Percentiles rank a stretch among this genome's conserved stretches.
These are phyloP conservation scores for Trametes hirsuta DNA, from an alignment of 1,284 basidiomycete species.

Conservation along the genomic window DNA sequence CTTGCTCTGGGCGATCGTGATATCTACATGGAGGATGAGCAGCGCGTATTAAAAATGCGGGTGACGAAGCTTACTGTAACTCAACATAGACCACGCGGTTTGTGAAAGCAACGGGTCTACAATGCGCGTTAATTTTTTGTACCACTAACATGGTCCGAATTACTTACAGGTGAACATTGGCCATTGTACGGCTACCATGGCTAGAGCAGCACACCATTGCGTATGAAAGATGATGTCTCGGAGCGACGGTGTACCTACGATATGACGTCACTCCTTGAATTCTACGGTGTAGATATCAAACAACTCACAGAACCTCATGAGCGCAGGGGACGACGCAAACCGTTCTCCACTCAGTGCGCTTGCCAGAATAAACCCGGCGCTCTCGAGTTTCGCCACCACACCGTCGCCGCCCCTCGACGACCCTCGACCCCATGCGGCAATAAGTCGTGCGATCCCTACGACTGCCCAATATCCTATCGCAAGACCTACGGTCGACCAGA, in stretches of 20 bases:
- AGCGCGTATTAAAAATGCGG: neutral
- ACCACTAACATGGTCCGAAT: slow-evolving; percentile 21
- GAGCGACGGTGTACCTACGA: slow-evolving; percentile 85
- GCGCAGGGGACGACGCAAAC: slow-evolving; percentile 80
- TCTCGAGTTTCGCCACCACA: slow-evolving; percentile 72
- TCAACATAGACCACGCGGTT: slow-evolving; percentile 85
- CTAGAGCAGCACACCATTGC: slow-evolving; percentile 86
- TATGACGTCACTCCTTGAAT: slow-evolving; percentile 23
- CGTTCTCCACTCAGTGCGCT: slow-evolving; percentile 92
- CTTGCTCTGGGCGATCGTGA: slow-evolving; percentile 62
- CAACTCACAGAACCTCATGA: slow-evolving; percentile 84
- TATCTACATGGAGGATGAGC: slow-evolving; percentile 52
- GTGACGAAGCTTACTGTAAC: slow-evolving; percentile 71
- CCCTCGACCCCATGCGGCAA: slow-evolving; percentile 82
- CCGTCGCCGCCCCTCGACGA: slow-evolving; percentile 59
- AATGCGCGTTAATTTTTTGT: slow-evolving; percentile 8
- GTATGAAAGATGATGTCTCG: slow-evolving; percentile 93
- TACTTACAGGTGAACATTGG: slow-evolving; percentile 85
- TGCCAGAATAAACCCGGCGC: slow-evolving; percentile 85
- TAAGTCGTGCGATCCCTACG: slow-evolving; percentile 78
- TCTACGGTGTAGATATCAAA: slow-evolving; percentile 3
- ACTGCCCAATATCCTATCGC: slow-evolving; percentile 83
- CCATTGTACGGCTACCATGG: slow-evolving; percentile 95
- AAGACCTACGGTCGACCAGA: slow-evolving; percentile 82
- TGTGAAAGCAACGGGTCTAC: slow-evolving; percentile 85